A percentile compares a stretch with the other conserved stretches of the same genome.
These are phyloP conservation scores for Vanderwaltozyma tropicalis DNA, from an alignment of 805 yeast species.

Conservation along the genomic window DNA sequence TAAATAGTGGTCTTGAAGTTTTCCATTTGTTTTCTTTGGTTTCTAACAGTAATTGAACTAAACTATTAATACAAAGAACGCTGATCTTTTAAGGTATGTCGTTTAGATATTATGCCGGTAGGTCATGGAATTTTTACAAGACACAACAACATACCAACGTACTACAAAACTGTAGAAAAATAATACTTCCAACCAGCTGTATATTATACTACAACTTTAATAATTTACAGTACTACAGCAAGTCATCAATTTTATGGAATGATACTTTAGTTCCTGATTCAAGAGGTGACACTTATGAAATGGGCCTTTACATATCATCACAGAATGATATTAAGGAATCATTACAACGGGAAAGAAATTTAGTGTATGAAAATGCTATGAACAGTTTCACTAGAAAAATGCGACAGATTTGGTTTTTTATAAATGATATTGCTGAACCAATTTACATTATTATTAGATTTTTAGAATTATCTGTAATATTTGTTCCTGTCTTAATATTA, in stretches of 20 bases:
- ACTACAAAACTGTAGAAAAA: too few species aligned
- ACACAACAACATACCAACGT: not conserved
- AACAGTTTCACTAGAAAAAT: constrained; percentile 19
- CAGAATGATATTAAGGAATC: constrained; percentile 39
- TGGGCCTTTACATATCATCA: constrained; percentile 52
- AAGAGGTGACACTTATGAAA: constrained; percentile 56
- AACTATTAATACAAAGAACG: too few species aligned
- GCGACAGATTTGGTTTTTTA: constrained; percentile 23
- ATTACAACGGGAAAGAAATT: constrained; percentile 22
- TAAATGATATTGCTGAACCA: constrained; percentile 59
- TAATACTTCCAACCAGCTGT: not conserved
- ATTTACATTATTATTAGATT: constrained; percentile 57
- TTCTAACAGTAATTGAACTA: too few species aligned
- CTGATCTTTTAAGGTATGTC: too few species aligned
- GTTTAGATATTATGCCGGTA: too few species aligned
- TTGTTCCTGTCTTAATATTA: constrained; percentile 55
- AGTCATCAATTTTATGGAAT: constrained; percentile 3
- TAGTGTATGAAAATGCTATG: constrained; percentile 11
- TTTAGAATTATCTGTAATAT: constrained; percentile 51
- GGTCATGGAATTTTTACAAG: not conserved
- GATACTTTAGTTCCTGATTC: constrained; percentile 30
- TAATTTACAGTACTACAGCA: too few species aligned
- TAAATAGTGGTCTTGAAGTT: too few species aligned
- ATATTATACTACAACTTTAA: too few species aligned
- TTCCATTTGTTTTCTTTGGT: too few species aligned